Evolutionary conservation across 306 rosid genomes (phyloP).

Genomic region (Glycyrrhiza uralensis): DNA sequence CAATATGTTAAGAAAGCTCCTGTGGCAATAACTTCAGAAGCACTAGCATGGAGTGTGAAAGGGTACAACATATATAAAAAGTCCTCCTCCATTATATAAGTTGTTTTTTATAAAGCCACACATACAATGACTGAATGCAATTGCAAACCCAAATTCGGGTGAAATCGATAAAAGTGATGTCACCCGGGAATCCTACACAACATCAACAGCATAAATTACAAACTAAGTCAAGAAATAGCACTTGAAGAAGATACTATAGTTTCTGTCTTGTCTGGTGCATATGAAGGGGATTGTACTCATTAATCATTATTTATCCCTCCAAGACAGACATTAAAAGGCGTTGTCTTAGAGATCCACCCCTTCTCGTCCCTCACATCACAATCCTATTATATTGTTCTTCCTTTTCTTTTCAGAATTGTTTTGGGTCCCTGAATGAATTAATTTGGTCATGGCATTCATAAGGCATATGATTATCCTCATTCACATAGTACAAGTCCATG

Average conservation of each 20-base stretch:
- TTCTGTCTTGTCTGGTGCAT: constrained; percentile 23
- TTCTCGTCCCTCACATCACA: constrained; percentile 20
- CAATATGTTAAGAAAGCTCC: not conserved
- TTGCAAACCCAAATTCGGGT: constrained; percentile 34
- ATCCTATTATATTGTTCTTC: constrained; percentile 19
- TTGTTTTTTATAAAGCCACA: constrained; percentile 30
- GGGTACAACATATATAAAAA: not conserved
- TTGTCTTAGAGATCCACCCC: constrained; percentile 56
- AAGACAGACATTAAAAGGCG: constrained; percentile 87
- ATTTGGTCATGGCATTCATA: constrained; percentile 52
- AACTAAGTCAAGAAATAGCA: not conserved
- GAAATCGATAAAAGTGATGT: constrained; percentile 63
- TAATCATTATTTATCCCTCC: constrained; percentile 39
- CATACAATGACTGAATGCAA: constrained; percentile 25
- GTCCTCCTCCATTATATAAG: constrained; percentile 10
- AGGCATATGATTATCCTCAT: constrained; percentile 44
- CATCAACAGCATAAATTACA: not conserved
- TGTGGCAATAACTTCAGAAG: not conserved
- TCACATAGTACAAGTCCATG: constrained; percentile 44
- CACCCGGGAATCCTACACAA: constrained; percentile 28
- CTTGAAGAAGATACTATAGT: constrained; percentile 1
- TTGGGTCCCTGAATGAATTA: constrained; percentile 39
- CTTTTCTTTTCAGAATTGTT: constrained; percentile 40
- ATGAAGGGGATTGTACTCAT: constrained; percentile 15
- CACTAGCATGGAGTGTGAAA: not conserved